Evolutionary conservation across 805 yeast species (phyloP).

Genomic region (Candida insectalens): DNA sequence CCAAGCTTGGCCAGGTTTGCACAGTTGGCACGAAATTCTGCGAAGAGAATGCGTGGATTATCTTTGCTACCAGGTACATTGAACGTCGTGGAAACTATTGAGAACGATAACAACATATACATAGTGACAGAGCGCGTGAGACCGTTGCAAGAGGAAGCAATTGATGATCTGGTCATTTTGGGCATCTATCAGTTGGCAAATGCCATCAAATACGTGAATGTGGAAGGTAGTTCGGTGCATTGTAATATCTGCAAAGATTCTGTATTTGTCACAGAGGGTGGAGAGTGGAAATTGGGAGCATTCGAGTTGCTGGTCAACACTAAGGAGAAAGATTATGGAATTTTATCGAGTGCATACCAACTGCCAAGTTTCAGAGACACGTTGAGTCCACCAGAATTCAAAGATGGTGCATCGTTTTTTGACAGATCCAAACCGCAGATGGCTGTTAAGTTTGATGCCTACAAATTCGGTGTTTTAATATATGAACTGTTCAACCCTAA

Average conservation of each 20-base stretch:
- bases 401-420: slow-evolving; percentile 33
- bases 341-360: slow-evolving; percentile 14
- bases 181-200: slow-evolving; percentile 49
- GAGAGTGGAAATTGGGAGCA: slow-evolving; percentile 83
- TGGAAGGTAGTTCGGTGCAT: slow-evolving; percentile 48
- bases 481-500: slow-evolving; percentile 30
- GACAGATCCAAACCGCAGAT: slow-evolving; percentile 14
- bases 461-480: slow-evolving; percentile 49
- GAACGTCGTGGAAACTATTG: slow-evolving; percentile 51
- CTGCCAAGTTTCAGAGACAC: slow-evolving; percentile 15
- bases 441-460: slow-evolving; percentile 52
- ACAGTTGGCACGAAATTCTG: slow-evolving; percentile 35
- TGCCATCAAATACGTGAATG: slow-evolving; percentile 48
- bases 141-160: slow-evolving; percentile 33
- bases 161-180: slow-evolving; percentile 30
- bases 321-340: slow-evolving; percentile 29
- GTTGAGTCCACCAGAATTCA: slow-evolving; percentile 44
- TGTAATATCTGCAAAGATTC: slow-evolving; percentile 51
- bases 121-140: slow-evolving; percentile 59
- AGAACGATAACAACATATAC: slow-evolving; percentile 45
- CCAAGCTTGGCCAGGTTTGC: slow-evolving; percentile 22
- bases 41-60: slow-evolving; percentile 41
- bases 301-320: slow-evolving; percentile 56
- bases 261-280: slow-evolving; percentile 54
- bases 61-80: slow-evolving; percentile 61